Percentiles rank a stretch among this genome's conserved stretches.
Evolutionary conservation across 1,284 basidiomycete species (phyloP).

Genomic region (Mycocalia duriaeana): DNA sequence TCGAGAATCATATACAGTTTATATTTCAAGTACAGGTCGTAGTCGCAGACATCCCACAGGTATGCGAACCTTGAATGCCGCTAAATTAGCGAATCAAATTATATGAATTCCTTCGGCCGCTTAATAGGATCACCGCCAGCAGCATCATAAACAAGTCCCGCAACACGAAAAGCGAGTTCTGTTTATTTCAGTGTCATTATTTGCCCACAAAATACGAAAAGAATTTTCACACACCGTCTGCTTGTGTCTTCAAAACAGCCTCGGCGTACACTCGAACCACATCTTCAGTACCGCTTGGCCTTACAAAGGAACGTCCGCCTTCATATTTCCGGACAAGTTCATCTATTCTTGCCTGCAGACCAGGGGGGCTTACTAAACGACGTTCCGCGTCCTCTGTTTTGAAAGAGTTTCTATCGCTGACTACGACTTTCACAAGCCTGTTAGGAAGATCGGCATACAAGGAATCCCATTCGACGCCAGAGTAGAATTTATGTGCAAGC

Average conservation of each 20-base stretch:
- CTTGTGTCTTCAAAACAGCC: conserved; percentile 68
- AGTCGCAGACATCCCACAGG: too few species aligned
- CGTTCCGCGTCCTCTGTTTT: conserved; percentile 94
- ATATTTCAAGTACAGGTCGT: too few species aligned
- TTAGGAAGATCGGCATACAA: conserved; percentile 95
- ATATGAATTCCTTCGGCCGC: conserved; percentile 65
- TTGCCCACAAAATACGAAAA: background rate
- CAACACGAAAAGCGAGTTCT: conserved; percentile 83
- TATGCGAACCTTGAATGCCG: too few species aligned
- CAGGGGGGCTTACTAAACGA: conserved; percentile 74
- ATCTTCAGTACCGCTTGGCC: conserved; percentile 97
- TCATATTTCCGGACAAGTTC: conserved; percentile 79
- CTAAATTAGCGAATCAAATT: too few species aligned
- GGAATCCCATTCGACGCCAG: conserved; percentile 87
- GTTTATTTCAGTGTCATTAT: conserved; percentile 7
- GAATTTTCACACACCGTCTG: conserved; percentile 64
- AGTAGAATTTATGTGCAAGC: conserved; percentile 83
- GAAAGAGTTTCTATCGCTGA: conserved; percentile 81
- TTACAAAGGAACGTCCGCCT: conserved; percentile 87
- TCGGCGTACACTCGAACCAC: conserved; percentile 98
- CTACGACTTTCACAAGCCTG: conserved; percentile 92
- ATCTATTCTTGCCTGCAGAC: conserved; percentile 85
- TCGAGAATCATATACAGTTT: too few species aligned
- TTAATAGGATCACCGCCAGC: conserved; percentile 64
- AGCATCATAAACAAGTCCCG: conserved; percentile 78